Conservation (phyloP, 257 asterid genomes). For the Striga asiatica region DNA sequence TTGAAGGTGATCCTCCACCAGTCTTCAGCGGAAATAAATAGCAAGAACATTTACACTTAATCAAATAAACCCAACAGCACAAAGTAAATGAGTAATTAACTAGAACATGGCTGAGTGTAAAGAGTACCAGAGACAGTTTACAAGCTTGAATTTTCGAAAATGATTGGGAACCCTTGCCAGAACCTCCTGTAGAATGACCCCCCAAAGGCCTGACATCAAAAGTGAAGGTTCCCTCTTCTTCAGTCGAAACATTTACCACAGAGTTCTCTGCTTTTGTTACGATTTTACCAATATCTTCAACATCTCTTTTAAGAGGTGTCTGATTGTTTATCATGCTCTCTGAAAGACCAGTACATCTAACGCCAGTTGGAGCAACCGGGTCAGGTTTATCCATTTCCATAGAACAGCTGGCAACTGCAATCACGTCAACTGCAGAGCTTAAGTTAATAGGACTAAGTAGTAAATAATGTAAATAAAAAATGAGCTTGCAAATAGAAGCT, state of each 20-base stretch:
- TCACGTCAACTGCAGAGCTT: constrained; percentile 10
- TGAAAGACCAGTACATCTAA: constrained; percentile 24
- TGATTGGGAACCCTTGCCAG: constrained; percentile 27
- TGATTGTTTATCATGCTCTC: constrained; percentile 22
- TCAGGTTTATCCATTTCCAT: constrained; percentile 25
- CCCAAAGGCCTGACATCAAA: constrained; percentile 45
- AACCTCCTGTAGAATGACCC: constrained; percentile 35
- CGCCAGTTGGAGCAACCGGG: constrained; percentile 19
- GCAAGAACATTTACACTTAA: not conserved
- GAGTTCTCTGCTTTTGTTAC: constrained; percentile 18
- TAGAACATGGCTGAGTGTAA: constrained; percentile 11
- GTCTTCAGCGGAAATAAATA: constrained; percentile 31
- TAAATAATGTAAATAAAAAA: not conserved
- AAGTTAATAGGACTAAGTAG: constrained; percentile 1
- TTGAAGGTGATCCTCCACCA: constrained; percentile 39
- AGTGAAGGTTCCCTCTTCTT: constrained; percentile 49
- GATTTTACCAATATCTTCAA: constrained; percentile 21
- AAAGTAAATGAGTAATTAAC: constrained; percentile 3
- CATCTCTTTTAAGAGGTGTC: constrained; percentile 15
- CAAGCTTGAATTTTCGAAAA: constrained; percentile 34
- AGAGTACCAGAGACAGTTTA: constrained; percentile 41
- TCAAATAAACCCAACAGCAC: not conserved
- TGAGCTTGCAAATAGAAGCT: not conserved
- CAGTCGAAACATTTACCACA: constrained; percentile 26
- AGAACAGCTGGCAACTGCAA: constrained; percentile 38